Percentiles rank a stretch among this genome's conserved stretches.
Conservation (phyloP, 768 basidiomycete species). For the Termitomyces sp. region DNA sequence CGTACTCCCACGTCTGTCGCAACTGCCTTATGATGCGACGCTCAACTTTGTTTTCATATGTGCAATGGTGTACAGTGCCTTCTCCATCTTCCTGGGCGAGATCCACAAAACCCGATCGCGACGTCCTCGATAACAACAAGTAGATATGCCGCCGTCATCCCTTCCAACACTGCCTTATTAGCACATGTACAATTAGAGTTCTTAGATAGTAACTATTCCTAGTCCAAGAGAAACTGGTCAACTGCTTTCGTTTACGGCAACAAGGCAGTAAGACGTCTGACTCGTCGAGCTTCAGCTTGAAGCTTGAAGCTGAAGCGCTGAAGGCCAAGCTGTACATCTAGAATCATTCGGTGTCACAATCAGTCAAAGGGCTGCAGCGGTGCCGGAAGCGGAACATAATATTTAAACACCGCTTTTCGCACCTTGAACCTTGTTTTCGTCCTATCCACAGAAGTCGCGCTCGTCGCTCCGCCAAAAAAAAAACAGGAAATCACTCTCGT, state of each 20-base stretch:
- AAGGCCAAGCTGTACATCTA: not conserved
- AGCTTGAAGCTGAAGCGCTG: too few species aligned
- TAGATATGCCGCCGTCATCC: not conserved
- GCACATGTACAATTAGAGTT: conserved; percentile 1
- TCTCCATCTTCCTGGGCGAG: not conserved
- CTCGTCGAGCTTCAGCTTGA: too few species aligned
- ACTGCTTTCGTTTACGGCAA: not conserved
- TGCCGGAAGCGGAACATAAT: conserved; percentile 24
- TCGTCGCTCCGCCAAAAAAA: conserved; percentile 28
- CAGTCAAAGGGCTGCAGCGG: conserved; percentile 13
- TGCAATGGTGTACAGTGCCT: not conserved
- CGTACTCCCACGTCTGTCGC: conserved; percentile 14
- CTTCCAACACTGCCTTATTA: not conserved
- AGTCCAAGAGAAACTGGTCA: not conserved
- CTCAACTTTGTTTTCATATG: conserved; percentile 13
- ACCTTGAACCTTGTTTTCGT: conserved; percentile 37
- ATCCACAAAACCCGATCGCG: conserved; percentile 5
- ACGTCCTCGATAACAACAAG: not conserved
- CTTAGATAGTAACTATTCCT: not conserved
- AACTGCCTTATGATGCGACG: not conserved
- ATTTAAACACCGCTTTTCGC: conserved; percentile 28
- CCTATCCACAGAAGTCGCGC: conserved; percentile 37
- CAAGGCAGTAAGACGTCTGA: not conserved
- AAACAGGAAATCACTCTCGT: conserved; percentile 25
- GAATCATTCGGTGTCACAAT: not conserved